Evolutionary conservation across 306 rosid genomes (phyloP), one percentile per base, ranked within the genome.

Genomic region (Notholithocarpus densiflorus): DNA sequence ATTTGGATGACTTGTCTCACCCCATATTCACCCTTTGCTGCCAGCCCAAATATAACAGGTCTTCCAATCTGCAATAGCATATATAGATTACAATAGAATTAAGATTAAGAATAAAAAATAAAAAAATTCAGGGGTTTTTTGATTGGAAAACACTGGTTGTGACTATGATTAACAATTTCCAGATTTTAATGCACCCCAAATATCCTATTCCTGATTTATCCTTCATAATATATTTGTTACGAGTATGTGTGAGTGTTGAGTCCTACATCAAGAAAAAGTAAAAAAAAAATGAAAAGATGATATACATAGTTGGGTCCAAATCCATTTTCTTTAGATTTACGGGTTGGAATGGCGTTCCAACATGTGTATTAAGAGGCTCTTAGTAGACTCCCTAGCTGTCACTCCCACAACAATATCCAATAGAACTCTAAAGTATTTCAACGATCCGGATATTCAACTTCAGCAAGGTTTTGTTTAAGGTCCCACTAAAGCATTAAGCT

Each of bases 1-100:
- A 84, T 89, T 71, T 89, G 84, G 34, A 89, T 48, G 26, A 87
- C 89, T 45, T 53, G 74, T 81, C 82, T 84, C 34, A 84, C 92
- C 5, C 95, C 95, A 20, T 5, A n/a, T 78, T 85, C 89, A 23
- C 95, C 92, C 72, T 48, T 82, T 74, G 87, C 89, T 20, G 92
- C 89, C 7, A 89, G 80, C 40, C 92, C 92, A 43, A 52, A 85
- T 14, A 66, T 10, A 66, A 66, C 72, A 66, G 72, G 52, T 13
- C 72, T 66, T 34, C 72, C 72, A 66, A 66, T 66, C 72, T 66
- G 45, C 72, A 66, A 19, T 14, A 66, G 11, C 5, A 34, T 12
- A 48, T 4, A n/a, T 18, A 18, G n/a, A 5, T 27, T 3, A n/a
- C 19, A 19, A 66, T 18, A 9, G 5, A 4, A 8, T 31, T 31